Percentiles rank a stretch among this genome's conserved stretches.
Conservation (phyloP, 768 basidiomycete species). For the Mrakia blollopis region DNA sequence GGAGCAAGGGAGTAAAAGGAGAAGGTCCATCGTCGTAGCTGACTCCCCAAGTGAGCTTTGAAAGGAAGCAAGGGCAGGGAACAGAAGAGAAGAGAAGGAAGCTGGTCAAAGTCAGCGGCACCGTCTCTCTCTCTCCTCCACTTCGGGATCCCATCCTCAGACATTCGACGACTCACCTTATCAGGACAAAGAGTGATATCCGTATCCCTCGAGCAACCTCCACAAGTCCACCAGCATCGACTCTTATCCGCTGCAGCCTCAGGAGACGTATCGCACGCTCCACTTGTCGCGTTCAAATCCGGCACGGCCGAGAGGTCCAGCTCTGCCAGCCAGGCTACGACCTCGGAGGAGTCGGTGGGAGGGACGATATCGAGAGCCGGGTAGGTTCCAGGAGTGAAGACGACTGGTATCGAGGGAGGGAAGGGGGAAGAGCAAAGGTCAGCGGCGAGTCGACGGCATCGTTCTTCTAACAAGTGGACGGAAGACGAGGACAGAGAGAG, state of each 20-base stretch:
- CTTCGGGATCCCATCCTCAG: too few relatives aligned
- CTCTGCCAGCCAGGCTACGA: constrained; percentile 34
- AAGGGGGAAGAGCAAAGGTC: too few relatives aligned
- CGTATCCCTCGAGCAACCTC: constrained; percentile 49
- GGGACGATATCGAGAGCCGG: constrained; percentile 41
- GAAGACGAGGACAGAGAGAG: too few relatives aligned
- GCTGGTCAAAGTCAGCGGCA: constrained; percentile 48
- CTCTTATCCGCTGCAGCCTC: constrained; percentile 9
- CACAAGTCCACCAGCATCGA: constrained; percentile 68
- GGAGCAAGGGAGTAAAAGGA: constrained; percentile 66
- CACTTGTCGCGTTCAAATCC: not conserved
- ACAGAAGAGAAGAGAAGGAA: too few relatives aligned
- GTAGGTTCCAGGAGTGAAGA: constrained; percentile 33
- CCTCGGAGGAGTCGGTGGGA: constrained; percentile 40
- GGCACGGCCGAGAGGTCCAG: constrained; percentile 34
- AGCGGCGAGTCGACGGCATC: too few relatives aligned
- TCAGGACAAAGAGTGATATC: constrained; percentile 4
- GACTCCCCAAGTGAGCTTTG: constrained; percentile 53
- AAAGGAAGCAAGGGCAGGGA: too few relatives aligned
- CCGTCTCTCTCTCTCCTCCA: not conserved
- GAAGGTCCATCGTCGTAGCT: constrained; percentile 56
- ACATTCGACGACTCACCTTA: not conserved
- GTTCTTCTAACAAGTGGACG: too few relatives aligned
- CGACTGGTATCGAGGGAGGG: not conserved
- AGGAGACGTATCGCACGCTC: constrained; percentile 21